Percentiles rank a stretch among this genome's conserved stretches.
Evolutionary conservation across 2,329 filamentous ascomycete species (phyloP).

Genomic region (Cladosporium velox): DNA sequence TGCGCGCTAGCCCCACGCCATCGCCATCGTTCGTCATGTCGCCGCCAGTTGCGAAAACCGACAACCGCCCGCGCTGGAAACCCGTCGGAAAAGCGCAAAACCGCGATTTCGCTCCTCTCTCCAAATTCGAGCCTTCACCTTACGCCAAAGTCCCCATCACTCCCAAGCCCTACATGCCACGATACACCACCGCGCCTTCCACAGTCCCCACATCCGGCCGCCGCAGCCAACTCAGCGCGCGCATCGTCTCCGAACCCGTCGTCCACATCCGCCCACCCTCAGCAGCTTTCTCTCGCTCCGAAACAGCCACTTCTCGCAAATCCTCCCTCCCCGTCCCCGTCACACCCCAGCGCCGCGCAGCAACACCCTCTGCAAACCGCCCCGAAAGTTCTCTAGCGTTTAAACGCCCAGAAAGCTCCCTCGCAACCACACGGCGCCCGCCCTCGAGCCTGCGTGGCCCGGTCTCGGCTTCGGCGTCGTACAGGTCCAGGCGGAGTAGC

Average conservation of each 20-base stretch:
- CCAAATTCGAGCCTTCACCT: conserved; percentile 37
- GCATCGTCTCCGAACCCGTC: conserved; percentile 24
- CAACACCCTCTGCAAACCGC: background rate
- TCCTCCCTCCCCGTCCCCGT: conserved; percentile 30
- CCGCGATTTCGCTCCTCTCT: conserved; percentile 37
- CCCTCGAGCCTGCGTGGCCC: conserved; percentile 26
- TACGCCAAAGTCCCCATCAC: conserved; percentile 37
- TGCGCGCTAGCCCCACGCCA: conserved; percentile 23
- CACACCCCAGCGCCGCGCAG: background rate
- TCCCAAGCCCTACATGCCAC: conserved; percentile 28
- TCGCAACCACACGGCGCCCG: conserved; percentile 22
- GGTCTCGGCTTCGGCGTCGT: background rate
- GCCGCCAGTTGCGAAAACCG: conserved; percentile 24
- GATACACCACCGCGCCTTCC: conserved; percentile 30
- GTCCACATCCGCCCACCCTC: conserved; percentile 22
- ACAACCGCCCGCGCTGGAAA: conserved; percentile 32
- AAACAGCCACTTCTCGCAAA: conserved; percentile 26
- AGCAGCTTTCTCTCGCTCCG: conserved; percentile 27
- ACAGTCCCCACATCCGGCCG: conserved; percentile 16
- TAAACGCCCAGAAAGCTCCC: conserved; percentile 13
- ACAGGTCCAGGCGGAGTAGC: conserved; percentile 27
- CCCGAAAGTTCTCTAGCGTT: conserved; percentile 21
- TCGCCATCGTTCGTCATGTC: conserved; percentile 30
- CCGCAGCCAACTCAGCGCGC: conserved; percentile 1
- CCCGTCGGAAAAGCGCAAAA: conserved; percentile 26